phyloP scores from a whole-genome alignment of 164 flowering plant species.

The Vitis cinerea region DNA sequence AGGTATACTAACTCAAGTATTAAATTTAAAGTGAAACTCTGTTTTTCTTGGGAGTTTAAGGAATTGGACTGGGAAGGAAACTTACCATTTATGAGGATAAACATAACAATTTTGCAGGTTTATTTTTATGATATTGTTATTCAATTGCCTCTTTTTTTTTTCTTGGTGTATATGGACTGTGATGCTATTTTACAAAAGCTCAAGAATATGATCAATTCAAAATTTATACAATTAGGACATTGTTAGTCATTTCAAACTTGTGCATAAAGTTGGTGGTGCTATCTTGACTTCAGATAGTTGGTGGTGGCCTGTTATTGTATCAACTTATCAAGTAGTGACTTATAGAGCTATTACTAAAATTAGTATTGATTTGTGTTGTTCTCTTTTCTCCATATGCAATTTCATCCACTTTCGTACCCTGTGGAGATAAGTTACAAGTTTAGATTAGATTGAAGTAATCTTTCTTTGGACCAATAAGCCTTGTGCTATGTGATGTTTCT shows the following conservation, averaged over 20 bases:
- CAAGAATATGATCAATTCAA: not conserved
- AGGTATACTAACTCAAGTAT: constrained; percentile 41
- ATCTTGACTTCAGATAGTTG: not conserved
- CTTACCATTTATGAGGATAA: not conserved
- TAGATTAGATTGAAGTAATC: not conserved
- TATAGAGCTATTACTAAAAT: not conserved
- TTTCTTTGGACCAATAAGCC: not conserved
- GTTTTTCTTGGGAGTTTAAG: not conserved
- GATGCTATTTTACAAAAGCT: not conserved
- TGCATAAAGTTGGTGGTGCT: not conserved
- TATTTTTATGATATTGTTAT: not conserved
- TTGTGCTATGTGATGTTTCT: constrained; percentile 1
- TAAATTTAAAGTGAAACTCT: not conserved
- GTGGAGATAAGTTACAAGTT: not conserved
- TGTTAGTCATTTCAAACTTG: not conserved
- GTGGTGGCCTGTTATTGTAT: no score
- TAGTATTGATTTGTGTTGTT: not conserved
- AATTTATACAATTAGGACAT: not conserved
- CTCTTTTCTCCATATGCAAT: not conserved
- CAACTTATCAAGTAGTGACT: not conserved
- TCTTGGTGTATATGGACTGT: not conserved
- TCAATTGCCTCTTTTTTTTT: not conserved
- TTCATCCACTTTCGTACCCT: not conserved
- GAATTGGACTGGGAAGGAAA: not conserved
- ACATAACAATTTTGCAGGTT: not conserved